These are phyloP conservation scores for Rutstroemia sp. DNA, from an alignment of 2,329 filamentous ascomycete species.

Conservation along the genomic window DNA sequence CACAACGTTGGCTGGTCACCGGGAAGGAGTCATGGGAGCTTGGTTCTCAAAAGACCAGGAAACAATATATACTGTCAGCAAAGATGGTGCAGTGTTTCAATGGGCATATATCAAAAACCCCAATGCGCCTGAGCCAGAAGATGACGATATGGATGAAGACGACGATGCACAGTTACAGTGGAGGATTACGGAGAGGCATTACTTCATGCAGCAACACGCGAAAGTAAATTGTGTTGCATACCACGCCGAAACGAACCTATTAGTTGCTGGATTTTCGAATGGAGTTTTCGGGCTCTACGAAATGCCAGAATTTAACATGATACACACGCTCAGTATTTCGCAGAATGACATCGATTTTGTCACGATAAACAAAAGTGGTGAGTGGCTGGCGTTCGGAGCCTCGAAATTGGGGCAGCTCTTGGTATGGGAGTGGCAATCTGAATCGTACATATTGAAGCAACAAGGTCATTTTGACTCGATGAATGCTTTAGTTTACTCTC, in stretches of 20 bases:
- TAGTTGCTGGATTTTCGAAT: conserved; percentile 95
- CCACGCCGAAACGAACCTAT: conserved; percentile 76
- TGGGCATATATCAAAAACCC: conserved; percentile 74
- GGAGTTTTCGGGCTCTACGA: conserved; percentile 93
- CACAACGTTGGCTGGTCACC: conserved; percentile 84
- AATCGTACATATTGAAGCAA: conserved; percentile 97
- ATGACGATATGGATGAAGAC: conserved; percentile 54
- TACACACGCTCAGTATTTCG: conserved; percentile 88
- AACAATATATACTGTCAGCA: conserved; percentile 91
- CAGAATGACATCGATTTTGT: conserved; percentile 95
- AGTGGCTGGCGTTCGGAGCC: conserved; percentile 96
- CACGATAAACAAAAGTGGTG: conserved; percentile 86
- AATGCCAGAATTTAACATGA: conserved; percentile 89
- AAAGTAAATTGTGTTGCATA: conserved; percentile 86
- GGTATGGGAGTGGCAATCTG: conserved; percentile 99
- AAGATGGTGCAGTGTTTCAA: conserved; percentile 91
- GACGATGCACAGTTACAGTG: conserved; percentile 68
- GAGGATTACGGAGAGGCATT: conserved; percentile 86
- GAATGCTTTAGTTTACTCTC: conserved; percentile 88
- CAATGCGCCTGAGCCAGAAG: conserved; percentile 42
- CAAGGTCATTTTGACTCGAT: conserved; percentile 96
- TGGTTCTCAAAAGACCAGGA: conserved; percentile 96
- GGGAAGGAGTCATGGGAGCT: conserved; percentile 84
- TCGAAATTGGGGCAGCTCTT: conserved; percentile 92
- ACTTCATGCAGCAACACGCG: conserved; percentile 86